A percentile compares a stretch with the other conserved stretches of the same genome.
phyloP scores from a whole-genome alignment of 2,329 filamentous ascomycete species.

The Exophiala mesophila region DNA sequence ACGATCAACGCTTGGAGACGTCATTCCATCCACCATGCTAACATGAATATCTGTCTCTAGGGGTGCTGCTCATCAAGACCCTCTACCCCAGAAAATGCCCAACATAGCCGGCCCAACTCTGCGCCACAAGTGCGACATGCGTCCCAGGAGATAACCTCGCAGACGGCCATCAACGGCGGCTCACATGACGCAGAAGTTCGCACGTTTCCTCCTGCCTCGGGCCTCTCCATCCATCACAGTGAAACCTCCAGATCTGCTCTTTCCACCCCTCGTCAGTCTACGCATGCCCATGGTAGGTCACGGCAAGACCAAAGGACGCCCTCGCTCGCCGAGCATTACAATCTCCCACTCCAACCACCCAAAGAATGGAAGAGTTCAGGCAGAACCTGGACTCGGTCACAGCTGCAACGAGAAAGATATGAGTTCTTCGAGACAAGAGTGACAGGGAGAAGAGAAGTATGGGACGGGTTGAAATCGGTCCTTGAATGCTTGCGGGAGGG shows the following conservation, averaged over 20 bases:
- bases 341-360: conserved; percentile 62
- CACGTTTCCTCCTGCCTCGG: conserved; percentile 14
- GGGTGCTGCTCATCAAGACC: conserved; percentile 27
- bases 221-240: conserved; percentile 16
- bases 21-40: too few relatives aligned
- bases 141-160: conserved; percentile 21
- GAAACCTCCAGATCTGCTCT: conserved; percentile 17
- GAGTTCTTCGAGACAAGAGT: conserved; percentile 92
- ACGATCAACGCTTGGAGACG: too few relatives aligned
- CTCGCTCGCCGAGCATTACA: conserved; percentile 57
- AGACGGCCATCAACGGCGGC: conserved; percentile 22
- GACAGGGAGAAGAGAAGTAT: conserved; percentile 70
- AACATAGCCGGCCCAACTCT: conserved; percentile 6
- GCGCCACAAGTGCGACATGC: conserved; percentile 17
- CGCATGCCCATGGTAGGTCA: conserved; percentile 5
- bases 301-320: conserved; percentile 18
- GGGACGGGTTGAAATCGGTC: conserved; percentile 67
- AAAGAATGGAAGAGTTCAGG: conserved; percentile 57
- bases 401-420: conserved; percentile 64
- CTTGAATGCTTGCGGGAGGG: conserved; percentile 63
- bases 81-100: conserved; percentile 9
- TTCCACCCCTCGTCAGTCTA: conserved; percentile 14
- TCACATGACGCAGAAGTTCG: conserved; percentile 13
- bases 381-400: conserved; percentile 63
- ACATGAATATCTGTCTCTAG: conserved; percentile 10